These are phyloP conservation scores for Alternaria brassicicola DNA, from an alignment of 2,329 filamentous ascomycete species.

Conservation along the genomic window DNA sequence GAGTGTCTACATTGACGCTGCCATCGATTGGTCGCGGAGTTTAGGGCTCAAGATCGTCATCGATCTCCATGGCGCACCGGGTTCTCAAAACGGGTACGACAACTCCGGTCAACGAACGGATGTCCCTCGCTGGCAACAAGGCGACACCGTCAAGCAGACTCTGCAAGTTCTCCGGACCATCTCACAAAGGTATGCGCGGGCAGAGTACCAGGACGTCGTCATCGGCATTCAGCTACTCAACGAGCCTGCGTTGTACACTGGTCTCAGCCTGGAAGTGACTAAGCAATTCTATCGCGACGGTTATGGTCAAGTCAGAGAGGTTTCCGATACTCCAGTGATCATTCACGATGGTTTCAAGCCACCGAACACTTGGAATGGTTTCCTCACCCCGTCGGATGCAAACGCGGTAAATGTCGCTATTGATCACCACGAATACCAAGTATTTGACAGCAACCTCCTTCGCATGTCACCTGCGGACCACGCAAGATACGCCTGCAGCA, in stretches of 20 bases:
- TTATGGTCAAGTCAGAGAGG: constrained; percentile 55
- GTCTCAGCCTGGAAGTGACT: constrained; percentile 54
- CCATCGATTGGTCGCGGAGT: constrained; percentile 62
- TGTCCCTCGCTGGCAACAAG: constrained; percentile 55
- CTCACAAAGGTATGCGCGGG: constrained; percentile 62
- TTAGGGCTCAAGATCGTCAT: constrained; percentile 63
- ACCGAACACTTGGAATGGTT: constrained; percentile 65
- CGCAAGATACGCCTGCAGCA: constrained; percentile 61
- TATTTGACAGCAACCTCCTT: constrained; percentile 62
- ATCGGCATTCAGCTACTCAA: constrained; percentile 64
- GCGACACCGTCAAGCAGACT: constrained; percentile 57
- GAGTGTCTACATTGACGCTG: constrained; percentile 60
- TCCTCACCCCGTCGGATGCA: constrained; percentile 59
- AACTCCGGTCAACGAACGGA: constrained; percentile 61
- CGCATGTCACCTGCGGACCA: constrained; percentile 60
- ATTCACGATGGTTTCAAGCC: constrained; percentile 64
- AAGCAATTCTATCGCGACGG: constrained; percentile 63
- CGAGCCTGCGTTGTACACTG: constrained; percentile 56
- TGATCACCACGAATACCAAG: constrained; percentile 73
- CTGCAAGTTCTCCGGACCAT: constrained; percentile 64
- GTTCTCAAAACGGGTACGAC: constrained; percentile 67
- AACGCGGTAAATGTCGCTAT: constrained; percentile 63
- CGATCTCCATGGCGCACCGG: constrained; percentile 64
- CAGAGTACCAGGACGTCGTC: constrained; percentile 63
- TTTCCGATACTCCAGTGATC: constrained; percentile 59